Evolutionary conservation across 768 basidiomycete genomes (phyloP).

Genomic region (Punctularia strigosozonata): DNA sequence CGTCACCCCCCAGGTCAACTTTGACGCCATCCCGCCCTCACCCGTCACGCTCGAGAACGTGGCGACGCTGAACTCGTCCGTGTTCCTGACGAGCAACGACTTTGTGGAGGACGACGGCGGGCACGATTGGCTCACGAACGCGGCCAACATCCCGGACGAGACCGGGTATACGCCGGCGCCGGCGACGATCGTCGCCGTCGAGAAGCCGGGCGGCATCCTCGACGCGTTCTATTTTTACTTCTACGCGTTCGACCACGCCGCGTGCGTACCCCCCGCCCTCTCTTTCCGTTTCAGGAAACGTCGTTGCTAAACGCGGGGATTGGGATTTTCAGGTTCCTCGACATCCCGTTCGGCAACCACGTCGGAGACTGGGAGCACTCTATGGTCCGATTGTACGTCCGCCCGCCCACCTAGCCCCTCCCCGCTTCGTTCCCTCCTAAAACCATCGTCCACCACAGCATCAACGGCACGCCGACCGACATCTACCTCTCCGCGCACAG

Average conservation of each 20-base stretch:
- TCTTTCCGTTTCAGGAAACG: not conserved
- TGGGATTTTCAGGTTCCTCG: constrained; percentile 9
- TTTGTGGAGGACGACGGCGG: constrained; percentile 7
- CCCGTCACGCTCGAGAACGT: constrained; percentile 13
- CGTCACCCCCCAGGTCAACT: constrained; percentile 11
- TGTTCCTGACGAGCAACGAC: constrained; percentile 13
- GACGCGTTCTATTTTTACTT: constrained; percentile 24
- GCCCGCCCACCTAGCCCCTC: too few relatives aligned
- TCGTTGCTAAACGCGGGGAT: not conserved
- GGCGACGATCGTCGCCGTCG: constrained; percentile 18
- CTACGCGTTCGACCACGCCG: constrained; percentile 17
- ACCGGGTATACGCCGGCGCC: constrained; percentile 14
- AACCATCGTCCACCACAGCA: too few relatives aligned
- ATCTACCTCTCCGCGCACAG: constrained; percentile 20
- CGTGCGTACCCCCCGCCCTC: constrained; percentile 4
- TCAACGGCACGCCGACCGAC: constrained; percentile 14
- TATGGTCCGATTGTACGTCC: constrained; percentile 24
- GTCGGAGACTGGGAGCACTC: constrained; percentile 24
- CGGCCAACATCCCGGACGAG: constrained; percentile 12
- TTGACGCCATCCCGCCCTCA: constrained; percentile 5
- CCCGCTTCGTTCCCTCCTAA: too few relatives aligned
- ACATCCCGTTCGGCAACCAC: constrained; percentile 16
- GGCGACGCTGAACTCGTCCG: constrained; percentile 4
- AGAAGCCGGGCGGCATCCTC: constrained; percentile 15
- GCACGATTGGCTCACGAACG: constrained; percentile 10